Evolutionary conservation across 1,139 yeast species (phyloP), one percentile per base, ranked within the genome.

Genomic region (Arxiozyma heterogenica): DNA sequence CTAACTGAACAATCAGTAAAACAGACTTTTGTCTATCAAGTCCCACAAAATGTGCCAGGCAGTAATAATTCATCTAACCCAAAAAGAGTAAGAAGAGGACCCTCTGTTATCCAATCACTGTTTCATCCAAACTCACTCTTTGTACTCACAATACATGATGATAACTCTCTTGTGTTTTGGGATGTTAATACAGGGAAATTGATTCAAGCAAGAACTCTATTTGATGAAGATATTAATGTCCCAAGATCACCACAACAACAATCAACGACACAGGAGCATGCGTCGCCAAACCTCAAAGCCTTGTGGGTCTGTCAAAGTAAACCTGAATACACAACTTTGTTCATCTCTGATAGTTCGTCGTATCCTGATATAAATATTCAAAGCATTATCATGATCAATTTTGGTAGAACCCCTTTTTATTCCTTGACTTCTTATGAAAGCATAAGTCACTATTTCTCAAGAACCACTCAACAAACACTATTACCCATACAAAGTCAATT

Each of bases 51-150:
- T 47, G 84, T 86, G 0, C 80, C 82, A 0, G 86, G 86, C 38
- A 87, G 85, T 17, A 82, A 79, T 51, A 59, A 56, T 54, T 61
- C 61, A 25, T 53, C 57, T 21, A 54, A 59, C 39, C 51, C 55
- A 8, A 54, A 52, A 21, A 55, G 55, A 27, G 50, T 48, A 3
- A 69, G 82, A 51, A 70, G 67, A 51, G 70, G 67, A 43, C 84
- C 93, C 1, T 79, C 74, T 44, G 65, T 86, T 2, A 61, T 74
- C 1, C 82, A 81, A 53, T 84, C 96, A 0, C 74, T 82, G 44
- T 93, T 88, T 80, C 97, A 91, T 67, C 98, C 99, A 1, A 88
- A 89, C 66, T 97, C 98, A 0, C 76, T 89, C 47, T 95, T 91
- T 67, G 73, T 89, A 5, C 77, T 87, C 17, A 84, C 96, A 0